These are phyloP conservation scores for Graphiopsis chlorocephala DNA, from an alignment of 2,329 filamentous ascomycete species.

Conservation along the genomic window DNA sequence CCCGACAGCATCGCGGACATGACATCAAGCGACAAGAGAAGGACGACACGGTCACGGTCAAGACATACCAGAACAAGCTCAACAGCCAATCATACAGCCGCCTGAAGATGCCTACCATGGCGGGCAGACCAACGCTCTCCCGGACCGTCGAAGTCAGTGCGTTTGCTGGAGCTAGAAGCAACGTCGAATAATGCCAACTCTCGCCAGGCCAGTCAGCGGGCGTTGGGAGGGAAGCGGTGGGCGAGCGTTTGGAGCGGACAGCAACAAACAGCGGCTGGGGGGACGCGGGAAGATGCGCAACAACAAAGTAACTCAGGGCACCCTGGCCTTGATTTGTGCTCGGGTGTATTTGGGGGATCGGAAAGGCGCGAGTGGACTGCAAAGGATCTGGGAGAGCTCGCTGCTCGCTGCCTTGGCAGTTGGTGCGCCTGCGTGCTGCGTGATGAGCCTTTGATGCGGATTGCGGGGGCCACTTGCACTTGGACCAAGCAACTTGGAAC, in stretches of 20 bases:
- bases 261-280: slow-evolving; percentile 4
- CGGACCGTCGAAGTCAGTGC: slow-evolving; percentile 12
- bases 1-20: neutral
- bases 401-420: slow-evolving; percentile 3
- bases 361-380: slow-evolving; percentile 12
- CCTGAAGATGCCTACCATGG: slow-evolving; percentile 87
- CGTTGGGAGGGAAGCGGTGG: slow-evolving; percentile 9
- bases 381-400: slow-evolving; percentile 7
- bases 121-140: slow-evolving; percentile 21
- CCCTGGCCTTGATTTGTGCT: slow-evolving; percentile 7
- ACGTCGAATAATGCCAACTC: slow-evolving; percentile 16
- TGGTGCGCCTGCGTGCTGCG: slow-evolving; percentile 7
- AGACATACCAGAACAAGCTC: slow-evolving; percentile 87
- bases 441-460: slow-evolving; percentile 8
- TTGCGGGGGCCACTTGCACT: slow-evolving; percentile 10
- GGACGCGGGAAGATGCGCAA: slow-evolving; percentile 4
- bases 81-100: slow-evolving; percentile 98
- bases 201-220: slow-evolving; percentile 12
- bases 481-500: neutral
- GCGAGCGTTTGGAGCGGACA: neutral
- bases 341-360: neutral
- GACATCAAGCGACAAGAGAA: slow-evolving; percentile 13
- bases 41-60: neutral
- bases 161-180: slow-evolving; percentile 17
- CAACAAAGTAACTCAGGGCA: slow-evolving; percentile 13